Conservation (phyloP, 2,329 filamentous ascomycete genomes). For the Arachnomyces sp. region DNA sequence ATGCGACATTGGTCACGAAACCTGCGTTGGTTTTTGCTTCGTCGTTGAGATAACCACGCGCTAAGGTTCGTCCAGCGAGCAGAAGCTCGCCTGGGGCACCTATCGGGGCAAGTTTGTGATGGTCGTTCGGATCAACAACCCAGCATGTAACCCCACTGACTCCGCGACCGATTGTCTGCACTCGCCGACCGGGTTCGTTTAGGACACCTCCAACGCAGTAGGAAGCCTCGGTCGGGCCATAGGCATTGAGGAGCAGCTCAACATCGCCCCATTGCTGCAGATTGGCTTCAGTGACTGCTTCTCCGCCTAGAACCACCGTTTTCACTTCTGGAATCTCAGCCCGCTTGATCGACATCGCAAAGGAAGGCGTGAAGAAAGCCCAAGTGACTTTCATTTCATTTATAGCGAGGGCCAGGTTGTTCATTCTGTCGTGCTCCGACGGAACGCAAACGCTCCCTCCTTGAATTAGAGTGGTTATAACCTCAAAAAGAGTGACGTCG, state of each 20-base stretch:
- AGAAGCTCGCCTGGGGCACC: slow-evolving; percentile 32
- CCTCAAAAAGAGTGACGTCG: slow-evolving; percentile 40
- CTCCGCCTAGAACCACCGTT: slow-evolving; percentile 28
- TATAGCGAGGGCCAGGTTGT: slow-evolving; percentile 38
- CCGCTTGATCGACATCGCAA: slow-evolving; percentile 35
- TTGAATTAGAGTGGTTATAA: slow-evolving; percentile 41
- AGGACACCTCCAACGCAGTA: slow-evolving; percentile 29
- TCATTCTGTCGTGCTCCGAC: slow-evolving; percentile 30
- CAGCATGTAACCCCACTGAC: slow-evolving; percentile 29
- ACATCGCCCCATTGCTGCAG: slow-evolving; percentile 25
- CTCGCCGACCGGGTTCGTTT: slow-evolving; percentile 21
- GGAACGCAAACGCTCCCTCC: slow-evolving; percentile 49
- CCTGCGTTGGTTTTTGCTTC: slow-evolving; percentile 49
- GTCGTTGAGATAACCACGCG: slow-evolving; percentile 55
- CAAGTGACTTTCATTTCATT: slow-evolving; percentile 40
- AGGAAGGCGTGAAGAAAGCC: slow-evolving; percentile 48
- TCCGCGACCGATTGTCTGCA: slow-evolving; percentile 28
- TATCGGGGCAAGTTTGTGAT: slow-evolving; percentile 35
- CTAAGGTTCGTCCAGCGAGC: slow-evolving; percentile 48
- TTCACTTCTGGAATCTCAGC: slow-evolving; percentile 28
- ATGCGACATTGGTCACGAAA: slow-evolving; percentile 51
- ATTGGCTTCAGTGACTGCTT: slow-evolving; percentile 22
- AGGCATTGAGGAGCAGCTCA: slow-evolving; percentile 32
- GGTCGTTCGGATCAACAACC: slow-evolving; percentile 34
- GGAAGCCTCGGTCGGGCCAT: slow-evolving; percentile 39